Percentiles rank a stretch among this genome's conserved stretches.
Conservation (phyloP, 345 rosid species). For the Citrus reticulata region DNA sequence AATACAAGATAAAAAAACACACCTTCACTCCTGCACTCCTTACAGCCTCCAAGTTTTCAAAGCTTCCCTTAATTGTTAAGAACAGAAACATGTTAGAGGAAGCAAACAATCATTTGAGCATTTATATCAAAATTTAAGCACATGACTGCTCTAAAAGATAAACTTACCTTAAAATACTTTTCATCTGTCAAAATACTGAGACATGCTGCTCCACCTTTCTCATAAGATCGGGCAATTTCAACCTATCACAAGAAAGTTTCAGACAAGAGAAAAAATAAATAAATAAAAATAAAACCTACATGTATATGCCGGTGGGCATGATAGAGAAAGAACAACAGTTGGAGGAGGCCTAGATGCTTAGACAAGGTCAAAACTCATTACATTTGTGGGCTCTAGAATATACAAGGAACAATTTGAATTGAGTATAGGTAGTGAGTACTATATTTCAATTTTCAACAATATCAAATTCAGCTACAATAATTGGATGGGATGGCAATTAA, state of each 20-base stretch:
- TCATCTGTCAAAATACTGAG: conserved; percentile 90
- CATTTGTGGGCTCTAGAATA: neutral
- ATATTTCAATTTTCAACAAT: neutral
- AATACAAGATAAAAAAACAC: conserved; percentile 7
- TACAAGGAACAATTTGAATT: neutral
- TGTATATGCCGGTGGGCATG: neutral
- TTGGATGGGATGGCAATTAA: neutral
- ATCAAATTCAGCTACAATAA: neutral
- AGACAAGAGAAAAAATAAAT: conserved; percentile 1
- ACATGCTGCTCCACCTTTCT: conserved; percentile 95
- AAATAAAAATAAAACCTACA: neutral
- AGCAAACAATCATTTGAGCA: conserved; percentile 5
- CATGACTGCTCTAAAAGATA: neutral
- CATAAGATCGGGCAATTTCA: conserved; percentile 78
- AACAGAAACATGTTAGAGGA: conserved; percentile 12
- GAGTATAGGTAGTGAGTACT: neutral
- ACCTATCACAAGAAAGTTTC: conserved; percentile 41
- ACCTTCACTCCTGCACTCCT: conserved; percentile 82
- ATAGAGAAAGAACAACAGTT: neutral
- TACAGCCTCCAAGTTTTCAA: conserved; percentile 78
- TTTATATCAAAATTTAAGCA: neutral
- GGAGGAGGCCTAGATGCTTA: neutral
- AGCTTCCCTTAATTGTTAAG: conserved; percentile 72
- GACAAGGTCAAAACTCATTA: neutral
- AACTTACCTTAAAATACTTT: conserved; percentile 70